A percentile compares a stretch with the other conserved stretches of the same genome.
Evolutionary conservation across 805 yeast genomes (phyloP).

Genomic region (Novakomyces olei): DNA sequence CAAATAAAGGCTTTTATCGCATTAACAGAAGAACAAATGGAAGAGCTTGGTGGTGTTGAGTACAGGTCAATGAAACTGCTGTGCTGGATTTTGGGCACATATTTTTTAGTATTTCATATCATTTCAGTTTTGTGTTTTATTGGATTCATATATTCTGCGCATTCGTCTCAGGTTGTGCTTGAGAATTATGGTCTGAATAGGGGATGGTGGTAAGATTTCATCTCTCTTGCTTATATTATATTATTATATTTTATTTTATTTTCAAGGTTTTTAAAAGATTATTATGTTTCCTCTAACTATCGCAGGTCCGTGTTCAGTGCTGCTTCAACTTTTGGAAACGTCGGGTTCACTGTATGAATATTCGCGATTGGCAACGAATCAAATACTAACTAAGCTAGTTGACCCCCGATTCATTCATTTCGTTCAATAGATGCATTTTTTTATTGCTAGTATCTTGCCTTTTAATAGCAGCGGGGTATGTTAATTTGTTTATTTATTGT

Average conservation of each 20-base stretch:
- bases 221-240: too few relatives aligned
- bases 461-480: conserved; percentile 66
- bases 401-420: conserved; percentile 56
- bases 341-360: conserved; percentile 69
- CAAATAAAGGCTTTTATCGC: conserved; percentile 76
- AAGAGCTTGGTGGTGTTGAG: conserved; percentile 93
- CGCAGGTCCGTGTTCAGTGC: conserved; percentile 70
- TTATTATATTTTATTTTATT: too few relatives aligned
- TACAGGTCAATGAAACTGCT: conserved; percentile 69
- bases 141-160: conserved; percentile 30
- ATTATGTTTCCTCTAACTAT: too few relatives aligned
- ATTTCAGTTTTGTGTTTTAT: conserved; percentile 18
- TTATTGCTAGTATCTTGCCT: conserved; percentile 40
- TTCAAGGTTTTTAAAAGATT: too few relatives aligned
- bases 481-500: too few relatives aligned
- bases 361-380: too few relatives aligned
- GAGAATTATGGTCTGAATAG: conserved; percentile 41
- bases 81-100: conserved; percentile 37
- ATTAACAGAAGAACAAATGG: conserved; percentile 61
- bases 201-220: conserved; percentile 95
- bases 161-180: conserved; percentile 24
- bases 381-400: too few relatives aligned
- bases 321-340: conserved; percentile 55
- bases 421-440: conserved; percentile 37
- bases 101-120: conserved; percentile 58